Base-by-base conservation (phyloP, 2,329 filamentous ascomycete species). In the Camillea tinctor region DNA sequence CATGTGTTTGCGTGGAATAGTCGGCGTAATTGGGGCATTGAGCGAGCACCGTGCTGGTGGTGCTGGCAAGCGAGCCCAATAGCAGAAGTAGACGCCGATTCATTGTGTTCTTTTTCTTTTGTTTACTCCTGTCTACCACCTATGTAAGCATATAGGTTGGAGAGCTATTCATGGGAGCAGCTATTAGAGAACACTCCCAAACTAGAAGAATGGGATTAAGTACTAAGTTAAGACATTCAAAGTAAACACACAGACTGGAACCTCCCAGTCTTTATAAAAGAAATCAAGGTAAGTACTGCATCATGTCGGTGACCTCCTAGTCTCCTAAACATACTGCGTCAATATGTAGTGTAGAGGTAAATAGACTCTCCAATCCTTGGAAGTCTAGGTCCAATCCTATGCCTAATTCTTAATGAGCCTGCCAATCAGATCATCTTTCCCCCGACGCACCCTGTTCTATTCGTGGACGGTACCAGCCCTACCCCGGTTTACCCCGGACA, bases 1-100 rank as follows among this genome's bases (percentile, higher is more conserved):
- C 78, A 72, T 94, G 90, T 4, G 74, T 76, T 58, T 80, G 72
- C 63, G 77, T 79, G 1, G 88, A 80, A 73, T 89, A 90, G 52
- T 76, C 72, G 19, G 80, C 80, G 72, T 90, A 91, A 71, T 90
- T 86, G 1, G 88, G 88, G 74, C 88, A 91, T 59, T 67, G 62
- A 22, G 66, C 69, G 21, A 60, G 60, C 19, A 50, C 62, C 58
- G 36, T 44, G 36, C 36, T 44, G 5, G 36, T 11, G 15, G 5
- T 44, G 36, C 36, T 15, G 13, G 53, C 58, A 44, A 63, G 50
- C 56, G 59, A 55, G 19, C 50, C 53, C 49, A 64, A 36, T 22
- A 63, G 24, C 22, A 63, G 23, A 22, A 56, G 40, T 13, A 60
- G 44, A 52, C 55, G 54, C 60, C 58, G 49, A 57, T 64, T 67